A percentile compares a stretch with the other conserved stretches of the same genome.
phyloP scores from a whole-genome alignment of 2,329 filamentous ascomycete genomes.

The Podosphaera fusca region DNA sequence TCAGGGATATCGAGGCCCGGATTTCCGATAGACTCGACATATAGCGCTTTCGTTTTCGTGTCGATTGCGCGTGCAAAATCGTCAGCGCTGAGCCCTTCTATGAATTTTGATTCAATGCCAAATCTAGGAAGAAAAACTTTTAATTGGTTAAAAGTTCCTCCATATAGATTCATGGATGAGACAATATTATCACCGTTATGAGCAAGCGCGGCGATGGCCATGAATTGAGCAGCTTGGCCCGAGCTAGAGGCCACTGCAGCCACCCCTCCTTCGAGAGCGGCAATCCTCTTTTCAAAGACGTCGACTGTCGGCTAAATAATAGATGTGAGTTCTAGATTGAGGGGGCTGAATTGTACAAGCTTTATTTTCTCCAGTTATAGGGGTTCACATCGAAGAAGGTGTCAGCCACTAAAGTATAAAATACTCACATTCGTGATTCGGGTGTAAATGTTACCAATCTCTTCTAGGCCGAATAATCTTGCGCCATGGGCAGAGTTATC shows the following conservation, averaged over 20 bases:
- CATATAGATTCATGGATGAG: conserved; percentile 74
- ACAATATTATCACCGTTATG: conserved; percentile 83
- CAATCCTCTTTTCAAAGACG: conserved; percentile 89
- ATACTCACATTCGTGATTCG: conserved; percentile 64
- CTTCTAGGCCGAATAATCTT: conserved; percentile 85
- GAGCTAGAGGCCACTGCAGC: conserved; percentile 69
- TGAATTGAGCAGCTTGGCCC: conserved; percentile 81
- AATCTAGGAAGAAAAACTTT: conserved; percentile 77
- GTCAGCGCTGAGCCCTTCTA: conserved; percentile 55
- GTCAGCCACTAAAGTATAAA: no score
- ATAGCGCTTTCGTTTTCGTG: conserved; percentile 80
- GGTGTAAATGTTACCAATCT: conserved; percentile 88
- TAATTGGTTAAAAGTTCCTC: conserved; percentile 92
- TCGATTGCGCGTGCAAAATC: conserved; percentile 70
- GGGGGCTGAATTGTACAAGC: no score
- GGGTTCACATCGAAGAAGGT: no score
- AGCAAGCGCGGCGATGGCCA: conserved; percentile 65
- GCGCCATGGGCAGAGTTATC: conserved; percentile 92
- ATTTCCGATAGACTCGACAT: conserved; percentile 75
- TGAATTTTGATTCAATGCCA: conserved; percentile 72
- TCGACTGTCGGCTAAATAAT: conserved; percentile 58
- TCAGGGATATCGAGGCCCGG: conserved; percentile 84
- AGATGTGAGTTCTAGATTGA: not conserved
- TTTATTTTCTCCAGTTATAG: no score
- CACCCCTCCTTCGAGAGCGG: conserved; percentile 81